A percentile compares a stretch with the other conserved stretches of the same genome.
Conservation (phyloP, 176 grass and related monocot species). For the Zea luxurians region DNA sequence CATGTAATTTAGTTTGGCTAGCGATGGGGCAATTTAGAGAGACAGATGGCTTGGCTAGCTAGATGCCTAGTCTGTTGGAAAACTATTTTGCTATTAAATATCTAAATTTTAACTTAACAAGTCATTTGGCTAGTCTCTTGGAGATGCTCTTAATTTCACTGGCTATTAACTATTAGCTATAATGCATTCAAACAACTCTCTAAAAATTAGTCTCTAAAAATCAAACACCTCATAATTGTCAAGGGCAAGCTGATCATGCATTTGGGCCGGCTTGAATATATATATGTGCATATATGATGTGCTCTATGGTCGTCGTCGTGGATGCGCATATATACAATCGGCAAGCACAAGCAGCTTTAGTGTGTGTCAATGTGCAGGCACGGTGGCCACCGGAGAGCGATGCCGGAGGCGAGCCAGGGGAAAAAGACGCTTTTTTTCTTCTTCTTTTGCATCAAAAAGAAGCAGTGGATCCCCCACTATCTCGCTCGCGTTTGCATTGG, state of each 20-base stretch:
- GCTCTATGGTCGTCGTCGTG: constrained; percentile 6
- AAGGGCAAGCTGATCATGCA: background rate
- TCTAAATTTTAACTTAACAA: too few species aligned
- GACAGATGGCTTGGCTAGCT: too few species aligned
- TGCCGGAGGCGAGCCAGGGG: background rate
- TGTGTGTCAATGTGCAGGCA: background rate
- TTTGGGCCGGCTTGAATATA: background rate
- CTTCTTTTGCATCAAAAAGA: background rate
- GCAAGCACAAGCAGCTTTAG: constrained; percentile 2
- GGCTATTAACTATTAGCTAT: too few species aligned
- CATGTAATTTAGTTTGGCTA: too few species aligned
- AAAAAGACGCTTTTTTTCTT: background rate
- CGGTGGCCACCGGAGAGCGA: constrained; percentile 3
- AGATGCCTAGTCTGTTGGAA: too few species aligned
- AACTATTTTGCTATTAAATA: too few species aligned
- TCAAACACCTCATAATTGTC: background rate
- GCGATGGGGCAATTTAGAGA: too few species aligned
- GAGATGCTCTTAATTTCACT: too few species aligned
- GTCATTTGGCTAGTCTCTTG: too few species aligned
- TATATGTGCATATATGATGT: background rate
- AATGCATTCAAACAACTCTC: too few species aligned
- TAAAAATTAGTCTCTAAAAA: too few species aligned
- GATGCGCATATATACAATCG: constrained; percentile 16
- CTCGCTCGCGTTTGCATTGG: constrained; percentile 2
- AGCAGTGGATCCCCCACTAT: constrained; percentile 23